A percentile compares a stretch with the other conserved stretches of the same genome.
Conservation (phyloP, 2,329 filamentous ascomycete species). For the Hirsutella minnesotensis region DNA sequence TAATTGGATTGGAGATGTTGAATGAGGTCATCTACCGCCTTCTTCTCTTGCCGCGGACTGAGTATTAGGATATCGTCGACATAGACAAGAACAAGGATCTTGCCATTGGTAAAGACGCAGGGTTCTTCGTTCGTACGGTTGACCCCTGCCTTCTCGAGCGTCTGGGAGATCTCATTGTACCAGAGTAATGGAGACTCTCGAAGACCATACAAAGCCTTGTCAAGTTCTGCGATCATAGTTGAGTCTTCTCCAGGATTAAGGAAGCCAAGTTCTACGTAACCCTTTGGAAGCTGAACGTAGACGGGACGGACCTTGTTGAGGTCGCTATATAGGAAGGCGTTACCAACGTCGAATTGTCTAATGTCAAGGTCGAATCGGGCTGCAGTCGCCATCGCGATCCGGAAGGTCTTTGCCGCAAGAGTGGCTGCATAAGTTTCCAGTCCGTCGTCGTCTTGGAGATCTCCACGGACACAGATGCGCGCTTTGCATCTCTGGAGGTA, state of each 20-base stretch:
- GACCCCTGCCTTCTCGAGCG: not conserved
- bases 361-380: not conserved
- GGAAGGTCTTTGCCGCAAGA: not conserved
- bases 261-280: not conserved
- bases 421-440: not conserved
- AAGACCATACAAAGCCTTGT: not conserved
- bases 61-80: no score
- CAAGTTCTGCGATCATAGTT: not conserved
- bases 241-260: not conserved
- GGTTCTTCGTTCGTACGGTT: not conserved
- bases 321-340: not conserved
- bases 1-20: no score
- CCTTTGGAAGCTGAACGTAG: not conserved
- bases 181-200: not conserved
- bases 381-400: not conserved
- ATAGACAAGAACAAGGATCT: not conserved
- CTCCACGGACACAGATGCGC: not conserved
- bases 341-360: not conserved
- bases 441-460: not conserved
- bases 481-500: not conserved
- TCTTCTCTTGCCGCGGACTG: no score
- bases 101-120: not conserved
- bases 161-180: not conserved
- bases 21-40: no score
- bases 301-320: not conserved